Percentiles rank a stretch among this genome's conserved stretches.
Conservation (phyloP, 768 basidiomycete genomes). For the Leccinum broughii region DNA sequence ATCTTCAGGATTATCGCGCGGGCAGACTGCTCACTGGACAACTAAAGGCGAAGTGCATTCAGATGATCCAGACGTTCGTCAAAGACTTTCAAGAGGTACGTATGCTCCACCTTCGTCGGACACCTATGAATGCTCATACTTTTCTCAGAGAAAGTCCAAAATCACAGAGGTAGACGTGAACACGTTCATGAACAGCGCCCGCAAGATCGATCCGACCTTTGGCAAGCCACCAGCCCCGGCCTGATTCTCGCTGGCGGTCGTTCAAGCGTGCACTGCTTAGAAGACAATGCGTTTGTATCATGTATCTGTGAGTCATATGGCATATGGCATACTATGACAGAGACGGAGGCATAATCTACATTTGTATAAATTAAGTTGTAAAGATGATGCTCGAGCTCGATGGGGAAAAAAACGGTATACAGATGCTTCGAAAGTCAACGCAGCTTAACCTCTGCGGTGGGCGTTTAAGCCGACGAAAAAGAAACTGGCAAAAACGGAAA, state of each 20-base stretch:
- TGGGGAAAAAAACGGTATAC: not conserved
- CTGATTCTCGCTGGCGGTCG: not conserved
- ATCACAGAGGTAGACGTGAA: conserved; percentile 77
- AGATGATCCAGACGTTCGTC: conserved; percentile 78
- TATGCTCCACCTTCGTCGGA: not conserved
- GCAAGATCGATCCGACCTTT: conserved; percentile 68
- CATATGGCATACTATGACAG: not conserved
- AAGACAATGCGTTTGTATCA: conserved; percentile 6
- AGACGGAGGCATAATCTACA: conserved; percentile 5
- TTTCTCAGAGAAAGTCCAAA: conserved; percentile 66
- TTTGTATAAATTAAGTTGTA: conserved; percentile 6
- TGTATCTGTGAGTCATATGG: conserved; percentile 1
- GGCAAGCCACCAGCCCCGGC: conserved; percentile 34
- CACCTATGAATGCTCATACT: conserved; percentile 6
- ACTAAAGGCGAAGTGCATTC: conserved; percentile 87
- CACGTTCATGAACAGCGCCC: conserved; percentile 76
- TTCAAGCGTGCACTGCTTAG: not conserved
- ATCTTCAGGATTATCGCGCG: conserved; percentile 81
- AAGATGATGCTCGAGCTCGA: not conserved
- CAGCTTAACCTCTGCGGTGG: not conserved
- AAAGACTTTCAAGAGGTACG: conserved; percentile 80
- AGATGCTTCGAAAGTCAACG: conserved; percentile 16
- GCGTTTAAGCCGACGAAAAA: conserved; percentile 5
- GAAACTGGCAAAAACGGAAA: not conserved
- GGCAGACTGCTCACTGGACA: conserved; percentile 88